These are phyloP conservation scores for Wickerhamomyces alni DNA, from an alignment of 805 yeast species.

Conservation along the genomic window DNA sequence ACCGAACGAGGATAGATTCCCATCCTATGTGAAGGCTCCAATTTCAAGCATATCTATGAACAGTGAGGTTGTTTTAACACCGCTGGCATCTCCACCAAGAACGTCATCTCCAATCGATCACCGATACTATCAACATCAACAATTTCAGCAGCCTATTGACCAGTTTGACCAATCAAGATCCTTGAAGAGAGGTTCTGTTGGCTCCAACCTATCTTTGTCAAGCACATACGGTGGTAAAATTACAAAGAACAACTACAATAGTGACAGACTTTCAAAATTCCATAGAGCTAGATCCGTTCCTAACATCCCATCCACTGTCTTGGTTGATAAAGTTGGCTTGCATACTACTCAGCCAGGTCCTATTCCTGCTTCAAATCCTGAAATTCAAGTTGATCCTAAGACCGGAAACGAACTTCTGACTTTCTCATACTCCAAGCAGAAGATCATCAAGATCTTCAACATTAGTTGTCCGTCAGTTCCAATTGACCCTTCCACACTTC, in stretches of 20 bases:
- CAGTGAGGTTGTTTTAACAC: background rate
- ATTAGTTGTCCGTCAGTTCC: slow-evolving; percentile 18
- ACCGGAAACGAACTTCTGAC: slow-evolving; percentile 26
- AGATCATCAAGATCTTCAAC: slow-evolving; percentile 21
- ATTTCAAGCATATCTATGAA: background rate
- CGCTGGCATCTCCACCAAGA: background rate
- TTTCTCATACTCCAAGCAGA: slow-evolving; percentile 26
- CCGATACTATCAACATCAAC: background rate
- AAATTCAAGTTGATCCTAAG: slow-evolving; percentile 14
- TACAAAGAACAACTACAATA: background rate
- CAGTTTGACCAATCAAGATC: too few species aligned
- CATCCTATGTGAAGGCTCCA: background rate
- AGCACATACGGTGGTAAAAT: too few species aligned
- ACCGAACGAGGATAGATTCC: background rate
- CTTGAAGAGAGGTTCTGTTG: too few species aligned
- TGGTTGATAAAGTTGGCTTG: background rate
- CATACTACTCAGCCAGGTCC: slow-evolving; percentile 29
- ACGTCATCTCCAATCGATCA: too few species aligned
- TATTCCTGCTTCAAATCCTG: slow-evolving; percentile 26
- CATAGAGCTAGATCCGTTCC: slow-evolving; percentile 12
- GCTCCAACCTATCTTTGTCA: too few species aligned
- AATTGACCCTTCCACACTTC: slow-evolving; percentile 14
- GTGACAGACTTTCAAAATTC: background rate
- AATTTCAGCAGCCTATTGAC: background rate
- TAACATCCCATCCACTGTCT: slow-evolving; percentile 2